phyloP scores from a whole-genome alignment of 768 basidiomycete species.

The Calocybe gangraenosa region DNA sequence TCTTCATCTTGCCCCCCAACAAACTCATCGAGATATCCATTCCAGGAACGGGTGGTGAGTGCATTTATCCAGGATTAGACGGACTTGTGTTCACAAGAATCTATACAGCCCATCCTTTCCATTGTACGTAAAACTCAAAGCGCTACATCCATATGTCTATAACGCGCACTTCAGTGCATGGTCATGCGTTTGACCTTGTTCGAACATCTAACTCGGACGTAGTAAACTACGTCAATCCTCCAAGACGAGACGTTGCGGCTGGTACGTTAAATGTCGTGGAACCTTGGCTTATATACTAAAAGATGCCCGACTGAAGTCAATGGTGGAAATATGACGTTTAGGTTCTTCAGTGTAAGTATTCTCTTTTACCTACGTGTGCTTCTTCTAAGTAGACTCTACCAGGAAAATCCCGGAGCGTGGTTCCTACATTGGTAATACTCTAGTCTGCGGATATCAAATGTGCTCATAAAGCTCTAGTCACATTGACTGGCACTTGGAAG shows the following conservation, averaged over 20 bases:
- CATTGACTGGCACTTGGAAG: conserved; percentile 48
- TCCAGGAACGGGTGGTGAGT: conserved; percentile 20
- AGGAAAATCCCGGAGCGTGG: conserved; percentile 50
- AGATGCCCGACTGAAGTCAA: conserved; percentile 1
- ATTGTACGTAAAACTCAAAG: conserved; percentile 4
- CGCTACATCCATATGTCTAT: background rate
- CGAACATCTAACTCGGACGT: conserved; percentile 11
- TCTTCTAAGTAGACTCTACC: conserved; percentile 12
- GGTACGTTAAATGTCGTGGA: conserved; percentile 3
- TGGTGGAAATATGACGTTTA: conserved; percentile 37
- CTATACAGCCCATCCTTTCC: conserved; percentile 11
- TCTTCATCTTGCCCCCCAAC: conserved; percentile 34
- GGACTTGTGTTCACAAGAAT: background rate
- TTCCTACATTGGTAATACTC: conserved; percentile 39
- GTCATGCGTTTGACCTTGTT: conserved; percentile 14
- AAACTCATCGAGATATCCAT: conserved; percentile 44
- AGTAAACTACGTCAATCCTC: conserved; percentile 14
- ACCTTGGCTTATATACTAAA: background rate
- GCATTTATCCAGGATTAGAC: background rate
- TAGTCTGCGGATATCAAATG: background rate
- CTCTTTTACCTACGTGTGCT: background rate
- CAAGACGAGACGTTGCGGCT: conserved; percentile 14
- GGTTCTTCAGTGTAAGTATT: conserved; percentile 27
- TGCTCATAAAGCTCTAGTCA: conserved; percentile 27
- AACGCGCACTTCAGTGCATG: conserved; percentile 9